phyloP scores from a whole-genome alignment of 768 basidiomycete species.

The Rhodotorula toruloides region DNA sequence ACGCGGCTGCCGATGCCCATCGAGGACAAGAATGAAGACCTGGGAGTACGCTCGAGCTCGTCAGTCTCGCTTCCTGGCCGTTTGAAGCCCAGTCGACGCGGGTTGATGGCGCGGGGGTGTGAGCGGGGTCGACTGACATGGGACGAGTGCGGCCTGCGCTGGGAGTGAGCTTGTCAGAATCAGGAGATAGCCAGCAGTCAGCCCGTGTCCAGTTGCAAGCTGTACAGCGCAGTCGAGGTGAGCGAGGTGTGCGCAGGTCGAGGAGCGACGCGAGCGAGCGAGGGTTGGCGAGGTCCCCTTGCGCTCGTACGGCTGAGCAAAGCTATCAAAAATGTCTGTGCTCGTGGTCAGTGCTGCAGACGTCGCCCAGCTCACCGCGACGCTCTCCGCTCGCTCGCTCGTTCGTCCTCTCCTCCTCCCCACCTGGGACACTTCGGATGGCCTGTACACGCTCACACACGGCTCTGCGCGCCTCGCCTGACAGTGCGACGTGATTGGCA shows the following conservation, averaged over 20 bases:
- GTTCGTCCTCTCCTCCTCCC: constrained; percentile 3
- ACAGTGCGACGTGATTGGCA: constrained; percentile 24
- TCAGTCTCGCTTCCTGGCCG: too few relatives aligned
- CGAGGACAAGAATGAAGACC: constrained; percentile 32
- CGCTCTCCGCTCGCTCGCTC: constrained; percentile 1
- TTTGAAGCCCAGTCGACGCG: too few relatives aligned
- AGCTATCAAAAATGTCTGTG: constrained; percentile 8
- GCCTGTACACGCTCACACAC: not conserved
- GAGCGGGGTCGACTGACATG: not conserved
- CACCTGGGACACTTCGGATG: not conserved
- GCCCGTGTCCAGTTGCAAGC: not conserved
- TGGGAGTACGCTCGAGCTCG: not conserved
- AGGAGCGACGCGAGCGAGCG: not conserved
- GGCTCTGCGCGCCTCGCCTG: too few relatives aligned
- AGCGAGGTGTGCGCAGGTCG: too few relatives aligned
- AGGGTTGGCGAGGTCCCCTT: not conserved
- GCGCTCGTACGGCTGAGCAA: too few relatives aligned
- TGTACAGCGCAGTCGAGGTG: too few relatives aligned
- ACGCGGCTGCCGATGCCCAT: constrained; percentile 31
- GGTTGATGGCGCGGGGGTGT: not conserved
- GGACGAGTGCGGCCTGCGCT: not conserved
- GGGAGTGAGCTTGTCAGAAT: too few relatives aligned
- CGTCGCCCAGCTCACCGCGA: constrained; percentile 6
- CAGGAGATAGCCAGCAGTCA: too few relatives aligned
- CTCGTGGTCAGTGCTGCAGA: constrained; percentile 11